Percentiles rank a stretch among this genome's conserved stretches.
These are phyloP conservation scores for Pisolithus albus DNA, from an alignment of 768 basidiomycete species.

Conservation along the genomic window DNA sequence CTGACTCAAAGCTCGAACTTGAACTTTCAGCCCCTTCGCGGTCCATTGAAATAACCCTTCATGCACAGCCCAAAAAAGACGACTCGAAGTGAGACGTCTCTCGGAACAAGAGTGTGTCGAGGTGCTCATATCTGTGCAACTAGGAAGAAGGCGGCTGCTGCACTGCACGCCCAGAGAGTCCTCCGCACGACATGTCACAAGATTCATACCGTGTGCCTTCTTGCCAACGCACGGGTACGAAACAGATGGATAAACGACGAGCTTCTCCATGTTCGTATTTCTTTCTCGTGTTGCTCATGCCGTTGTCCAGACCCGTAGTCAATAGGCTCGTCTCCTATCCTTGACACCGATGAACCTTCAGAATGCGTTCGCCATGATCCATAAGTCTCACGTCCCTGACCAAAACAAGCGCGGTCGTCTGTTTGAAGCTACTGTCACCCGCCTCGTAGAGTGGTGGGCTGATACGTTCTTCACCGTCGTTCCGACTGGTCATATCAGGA, in stretches of 20 bases:
- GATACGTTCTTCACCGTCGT: slow-evolving; percentile 59
- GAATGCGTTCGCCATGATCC: slow-evolving; percentile 73
- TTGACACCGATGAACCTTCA: slow-evolving; percentile 76
- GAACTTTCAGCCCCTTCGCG: slow-evolving; percentile 25
- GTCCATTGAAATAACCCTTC: slow-evolving; percentile 69
- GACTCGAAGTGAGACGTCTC: slow-evolving; percentile 39
- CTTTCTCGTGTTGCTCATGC: not conserved
- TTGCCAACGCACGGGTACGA: slow-evolving; percentile 65
- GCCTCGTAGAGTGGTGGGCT: slow-evolving; percentile 83
- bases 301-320: slow-evolving; percentile 3
- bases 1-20: slow-evolving; percentile 13
- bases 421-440: slow-evolving; percentile 75
- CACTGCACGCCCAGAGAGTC: slow-evolving; percentile 61
- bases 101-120: not conserved
- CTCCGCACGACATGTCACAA: slow-evolving; percentile 80
- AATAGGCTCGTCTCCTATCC: slow-evolving; percentile 82
- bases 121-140: slow-evolving; percentile 25
- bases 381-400: slow-evolving; percentile 77
- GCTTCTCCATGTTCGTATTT: slow-evolving; percentile 64
- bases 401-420: slow-evolving; percentile 73
- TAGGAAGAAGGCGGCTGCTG: slow-evolving; percentile 35
- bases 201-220: slow-evolving; percentile 76
- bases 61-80: slow-evolving; percentile 35
- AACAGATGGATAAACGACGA: slow-evolving; percentile 83
- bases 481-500: slow-evolving; percentile 63